phyloP scores from a whole-genome alignment of 306 rosid species.

The Parietaria judaica region DNA sequence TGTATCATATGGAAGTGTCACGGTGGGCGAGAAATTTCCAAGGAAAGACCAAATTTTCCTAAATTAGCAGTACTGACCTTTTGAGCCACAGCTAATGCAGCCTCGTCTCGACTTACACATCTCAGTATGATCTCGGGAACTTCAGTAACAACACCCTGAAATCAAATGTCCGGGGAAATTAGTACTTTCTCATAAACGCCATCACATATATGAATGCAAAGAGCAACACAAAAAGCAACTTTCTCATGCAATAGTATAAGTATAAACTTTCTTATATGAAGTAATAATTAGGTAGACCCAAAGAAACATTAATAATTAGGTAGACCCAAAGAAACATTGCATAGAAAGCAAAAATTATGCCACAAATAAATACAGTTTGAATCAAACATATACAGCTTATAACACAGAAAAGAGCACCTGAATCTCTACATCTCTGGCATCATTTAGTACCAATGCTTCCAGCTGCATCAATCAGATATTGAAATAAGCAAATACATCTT shows the following conservation, averaged over 20 bases:
- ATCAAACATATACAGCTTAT: too few species aligned
- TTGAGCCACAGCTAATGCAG: constrained; percentile 98
- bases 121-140: constrained; percentile 89
- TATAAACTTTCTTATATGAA: too few species aligned
- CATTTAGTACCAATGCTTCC: constrained; percentile 66
- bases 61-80: constrained; percentile 41
- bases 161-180: constrained; percentile 17
- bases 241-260: too few species aligned
- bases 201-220: not conserved
- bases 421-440: constrained; percentile 64
- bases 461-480: constrained; percentile 45
- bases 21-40: not conserved
- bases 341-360: too few species aligned
- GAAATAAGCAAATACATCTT: constrained; percentile 12
- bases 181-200: not conserved
- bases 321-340: too few species aligned
- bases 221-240: not conserved
- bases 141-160: constrained; percentile 72
- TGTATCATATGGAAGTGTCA: not conserved
- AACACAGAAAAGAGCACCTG: constrained; percentile 42
- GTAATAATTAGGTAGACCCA: too few species aligned
- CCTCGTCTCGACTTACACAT: constrained; percentile 95
- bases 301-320: too few species aligned
- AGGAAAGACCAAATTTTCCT: not conserved
- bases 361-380: too few species aligned